These are phyloP conservation scores for Marasmius tenuissimus DNA, from an alignment of 1,284 basidiomycete species.

Conservation along the genomic window DNA sequence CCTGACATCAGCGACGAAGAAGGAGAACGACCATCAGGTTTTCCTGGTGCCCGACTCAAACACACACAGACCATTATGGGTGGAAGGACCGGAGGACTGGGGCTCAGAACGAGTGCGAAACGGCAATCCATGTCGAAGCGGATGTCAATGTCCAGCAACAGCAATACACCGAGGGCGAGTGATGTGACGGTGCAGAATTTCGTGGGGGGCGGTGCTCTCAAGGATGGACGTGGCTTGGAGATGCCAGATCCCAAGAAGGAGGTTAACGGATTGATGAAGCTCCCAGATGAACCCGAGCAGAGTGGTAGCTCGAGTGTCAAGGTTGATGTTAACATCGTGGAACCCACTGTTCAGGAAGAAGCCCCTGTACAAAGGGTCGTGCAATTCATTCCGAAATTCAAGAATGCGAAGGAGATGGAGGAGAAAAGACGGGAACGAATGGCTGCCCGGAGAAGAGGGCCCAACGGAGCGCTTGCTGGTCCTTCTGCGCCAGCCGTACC, in stretches of 20 bases:
- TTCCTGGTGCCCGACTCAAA: conserved; percentile 64
- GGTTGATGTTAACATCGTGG: conserved; percentile 31
- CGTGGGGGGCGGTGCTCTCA: conserved; percentile 29
- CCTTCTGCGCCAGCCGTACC: conserved; percentile 24
- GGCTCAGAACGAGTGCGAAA: conserved; percentile 67
- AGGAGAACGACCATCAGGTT: conserved; percentile 47
- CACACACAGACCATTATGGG: conserved; percentile 88
- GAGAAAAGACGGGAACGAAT: conserved; percentile 64
- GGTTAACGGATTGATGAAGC: neutral
- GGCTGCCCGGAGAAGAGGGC: conserved; percentile 35
- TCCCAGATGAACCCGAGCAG: neutral
- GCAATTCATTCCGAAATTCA: conserved; percentile 72
- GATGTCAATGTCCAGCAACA: conserved; percentile 26
- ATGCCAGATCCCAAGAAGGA: neutral
- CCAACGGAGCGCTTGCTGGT: conserved; percentile 39
- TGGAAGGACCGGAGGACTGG: conserved; percentile 57
- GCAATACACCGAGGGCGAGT: conserved; percentile 30
- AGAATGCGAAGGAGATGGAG: conserved; percentile 79
- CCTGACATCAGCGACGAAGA: conserved; percentile 74
- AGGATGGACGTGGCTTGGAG: neutral
- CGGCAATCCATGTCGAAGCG: conserved; percentile 49
- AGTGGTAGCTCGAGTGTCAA: conserved; percentile 23
- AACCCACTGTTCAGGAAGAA: conserved; percentile 38
- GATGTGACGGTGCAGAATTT: conserved; percentile 32
- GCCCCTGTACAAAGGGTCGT: conserved; percentile 46